Conservation (phyloP, 352 stramenopile genomes). For the Globisporangium viniferum region DNA sequence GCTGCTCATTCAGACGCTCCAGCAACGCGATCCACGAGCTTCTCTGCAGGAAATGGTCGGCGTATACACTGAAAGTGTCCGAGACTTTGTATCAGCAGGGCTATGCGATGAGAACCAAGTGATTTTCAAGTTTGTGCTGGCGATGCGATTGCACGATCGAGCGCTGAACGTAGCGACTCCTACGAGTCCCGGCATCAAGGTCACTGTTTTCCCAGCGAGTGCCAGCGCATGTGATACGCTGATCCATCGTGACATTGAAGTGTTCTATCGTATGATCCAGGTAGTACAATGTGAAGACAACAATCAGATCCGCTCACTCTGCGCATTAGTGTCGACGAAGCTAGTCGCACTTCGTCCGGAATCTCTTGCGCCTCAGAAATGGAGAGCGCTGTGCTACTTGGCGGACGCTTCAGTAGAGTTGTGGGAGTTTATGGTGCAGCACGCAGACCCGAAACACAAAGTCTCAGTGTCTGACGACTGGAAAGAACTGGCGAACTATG, state of each 20-base stretch:
- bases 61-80: slow-evolving; percentile 13
- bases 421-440: slow-evolving; percentile 25
- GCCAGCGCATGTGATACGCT: background rate
- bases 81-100: slow-evolving; percentile 21
- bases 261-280: slow-evolving; percentile 14
- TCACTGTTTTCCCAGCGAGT: background rate
- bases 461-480: slow-evolving; percentile 6
- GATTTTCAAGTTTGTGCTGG: slow-evolving; percentile 38
- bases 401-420: slow-evolving; percentile 24
- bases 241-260: background rate
- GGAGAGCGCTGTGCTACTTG: slow-evolving; percentile 31
- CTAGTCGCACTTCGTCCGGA: slow-evolving; percentile 26
- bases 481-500: slow-evolving; percentile 18
- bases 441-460: slow-evolving; percentile 14
- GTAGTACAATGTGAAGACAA: slow-evolving; percentile 13
- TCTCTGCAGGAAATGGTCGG: slow-evolving; percentile 22
- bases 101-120: slow-evolving; percentile 31
- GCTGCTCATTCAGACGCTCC: slow-evolving; percentile 22
- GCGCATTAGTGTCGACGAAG: slow-evolving; percentile 6
- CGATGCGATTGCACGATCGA: slow-evolving; percentile 32
- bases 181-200: background rate
- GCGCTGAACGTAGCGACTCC: background rate
- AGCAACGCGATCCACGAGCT: slow-evolving; percentile 4
- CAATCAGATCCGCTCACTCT: background rate
- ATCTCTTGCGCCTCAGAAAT: slow-evolving; percentile 15